phyloP scores from a whole-genome alignment of 441 rosid species.

The Arabidopsis lyrata region DNA sequence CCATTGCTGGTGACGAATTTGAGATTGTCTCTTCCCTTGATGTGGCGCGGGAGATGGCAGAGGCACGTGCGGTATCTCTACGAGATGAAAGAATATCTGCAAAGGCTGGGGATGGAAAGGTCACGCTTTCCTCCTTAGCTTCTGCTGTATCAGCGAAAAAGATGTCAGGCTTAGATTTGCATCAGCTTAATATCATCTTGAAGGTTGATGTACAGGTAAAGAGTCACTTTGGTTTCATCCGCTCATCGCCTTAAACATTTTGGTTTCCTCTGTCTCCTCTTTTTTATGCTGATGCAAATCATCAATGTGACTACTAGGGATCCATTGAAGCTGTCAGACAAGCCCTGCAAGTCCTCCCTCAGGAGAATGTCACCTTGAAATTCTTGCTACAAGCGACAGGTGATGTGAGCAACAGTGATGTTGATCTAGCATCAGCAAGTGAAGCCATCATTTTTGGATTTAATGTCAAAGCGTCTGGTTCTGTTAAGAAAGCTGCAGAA shows the following conservation, averaged over 20 bases:
- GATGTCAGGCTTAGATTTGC: slow-evolving; percentile 89
- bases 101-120: slow-evolving; percentile 96
- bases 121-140: slow-evolving; percentile 95
- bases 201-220: slow-evolving; percentile 97
- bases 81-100: slow-evolving; percentile 84
- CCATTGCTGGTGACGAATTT: slow-evolving; percentile 92
- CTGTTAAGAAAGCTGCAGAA: slow-evolving; percentile 85
- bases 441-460: slow-evolving; percentile 90
- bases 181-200: slow-evolving; percentile 88
- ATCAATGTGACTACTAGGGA: slow-evolving; percentile 66
- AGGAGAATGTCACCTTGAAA: slow-evolving; percentile 85
- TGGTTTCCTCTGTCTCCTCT: slow-evolving; percentile 15
- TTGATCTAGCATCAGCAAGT: slow-evolving; percentile 93
- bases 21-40: slow-evolving; percentile 86
- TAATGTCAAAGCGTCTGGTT: slow-evolving; percentile 80
- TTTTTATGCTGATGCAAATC: slow-evolving; percentile 24
- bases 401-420: slow-evolving; percentile 84
- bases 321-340: slow-evolving; percentile 95
- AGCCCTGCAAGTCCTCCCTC: slow-evolving; percentile 93
- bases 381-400: slow-evolving; percentile 93
- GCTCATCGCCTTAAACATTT: slow-evolving; percentile 8
- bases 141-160: slow-evolving; percentile 86
- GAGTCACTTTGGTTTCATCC: slow-evolving; percentile 16
- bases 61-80: slow-evolving; percentile 68
- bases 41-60: slow-evolving; percentile 88